Evolutionary conservation across 805 yeast species (phyloP).

Genomic region (Candida corydali): DNA sequence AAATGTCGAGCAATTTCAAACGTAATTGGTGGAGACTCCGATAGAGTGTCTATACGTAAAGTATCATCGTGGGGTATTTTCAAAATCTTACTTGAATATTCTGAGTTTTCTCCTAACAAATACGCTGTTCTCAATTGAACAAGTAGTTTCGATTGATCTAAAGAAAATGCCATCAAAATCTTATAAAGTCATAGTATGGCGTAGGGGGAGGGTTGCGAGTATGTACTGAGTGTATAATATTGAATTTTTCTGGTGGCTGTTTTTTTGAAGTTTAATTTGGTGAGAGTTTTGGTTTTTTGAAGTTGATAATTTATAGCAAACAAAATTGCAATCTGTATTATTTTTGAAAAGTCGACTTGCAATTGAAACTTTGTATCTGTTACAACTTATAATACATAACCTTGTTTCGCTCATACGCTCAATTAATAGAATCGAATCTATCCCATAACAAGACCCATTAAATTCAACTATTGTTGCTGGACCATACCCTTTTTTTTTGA

Average conservation of each 20-base stretch:
- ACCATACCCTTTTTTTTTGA: background rate
- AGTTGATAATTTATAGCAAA: conserved; percentile 1
- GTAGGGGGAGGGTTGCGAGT: no score
- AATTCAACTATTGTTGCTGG: no score
- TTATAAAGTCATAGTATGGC: conserved; percentile 2
- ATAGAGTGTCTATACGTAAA: conserved; percentile 1
- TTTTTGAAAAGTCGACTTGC: background rate
- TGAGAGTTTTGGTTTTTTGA: background rate
- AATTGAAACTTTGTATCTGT: background rate
- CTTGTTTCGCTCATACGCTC: no score
- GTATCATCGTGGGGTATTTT: conserved; percentile 13
- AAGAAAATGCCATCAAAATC: conserved; percentile 33
- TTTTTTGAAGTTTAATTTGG: no score
- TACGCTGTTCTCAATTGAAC: conserved; percentile 26
- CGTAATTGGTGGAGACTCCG: conserved; percentile 30
- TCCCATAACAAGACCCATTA: no score
- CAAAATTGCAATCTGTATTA: background rate
- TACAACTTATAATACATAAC: no score
- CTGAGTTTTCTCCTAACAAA: conserved; percentile 21
- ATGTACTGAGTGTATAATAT: no score
- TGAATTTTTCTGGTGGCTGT: no score
- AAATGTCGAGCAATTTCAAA: conserved; percentile 22
- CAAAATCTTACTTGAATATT: conserved; percentile 17
- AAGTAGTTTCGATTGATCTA: conserved; percentile 26
- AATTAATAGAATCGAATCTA: no score